These are phyloP conservation scores for Leucosporidium creatinivorum DNA, from an alignment of 768 basidiomycete species.

Conservation along the genomic window DNA sequence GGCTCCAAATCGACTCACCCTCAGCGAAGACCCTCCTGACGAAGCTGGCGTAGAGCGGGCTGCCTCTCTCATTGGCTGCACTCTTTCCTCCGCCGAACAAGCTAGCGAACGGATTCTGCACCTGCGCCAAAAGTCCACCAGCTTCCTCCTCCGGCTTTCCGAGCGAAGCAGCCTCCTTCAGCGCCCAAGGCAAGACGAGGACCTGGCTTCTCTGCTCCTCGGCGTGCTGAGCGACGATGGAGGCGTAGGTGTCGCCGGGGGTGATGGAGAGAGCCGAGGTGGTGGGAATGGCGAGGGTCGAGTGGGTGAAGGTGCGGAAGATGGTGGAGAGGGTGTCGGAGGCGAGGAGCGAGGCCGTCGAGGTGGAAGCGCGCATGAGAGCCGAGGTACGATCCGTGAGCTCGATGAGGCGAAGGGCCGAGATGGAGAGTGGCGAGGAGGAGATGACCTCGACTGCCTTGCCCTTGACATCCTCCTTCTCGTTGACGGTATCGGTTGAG, in stretches of 20 bases:
- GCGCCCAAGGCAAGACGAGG: conserved; percentile 78
- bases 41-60: conserved; percentile 17
- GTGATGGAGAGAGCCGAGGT: conserved; percentile 67
- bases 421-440: conserved; percentile 4
- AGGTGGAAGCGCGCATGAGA: conserved; percentile 68
- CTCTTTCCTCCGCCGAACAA: conserved; percentile 16
- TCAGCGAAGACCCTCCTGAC: conserved; percentile 26
- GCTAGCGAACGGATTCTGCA: conserved; percentile 26
- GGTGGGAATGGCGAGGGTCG: conserved; percentile 8
- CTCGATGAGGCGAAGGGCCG: conserved; percentile 81
- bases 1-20: not conserved
- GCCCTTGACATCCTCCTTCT: not conserved
- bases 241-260: conserved; percentile 60
- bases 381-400: conserved; percentile 82
- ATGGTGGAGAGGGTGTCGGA: conserved; percentile 56
- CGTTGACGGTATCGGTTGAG: not conserved
- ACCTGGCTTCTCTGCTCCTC: conserved; percentile 57
- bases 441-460: not conserved
- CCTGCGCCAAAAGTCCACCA: conserved; percentile 15
- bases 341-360: conserved; percentile 54
- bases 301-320: conserved; percentile 15
- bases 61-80: conserved; percentile 6
- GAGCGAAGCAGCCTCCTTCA: conserved; percentile 45
- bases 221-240: conserved; percentile 47
- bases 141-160: not conserved